Evolutionary conservation across 306 rosid genomes (phyloP), one percentile per base, ranked within the genome.

Genomic region (Cicer judaicum): DNA sequence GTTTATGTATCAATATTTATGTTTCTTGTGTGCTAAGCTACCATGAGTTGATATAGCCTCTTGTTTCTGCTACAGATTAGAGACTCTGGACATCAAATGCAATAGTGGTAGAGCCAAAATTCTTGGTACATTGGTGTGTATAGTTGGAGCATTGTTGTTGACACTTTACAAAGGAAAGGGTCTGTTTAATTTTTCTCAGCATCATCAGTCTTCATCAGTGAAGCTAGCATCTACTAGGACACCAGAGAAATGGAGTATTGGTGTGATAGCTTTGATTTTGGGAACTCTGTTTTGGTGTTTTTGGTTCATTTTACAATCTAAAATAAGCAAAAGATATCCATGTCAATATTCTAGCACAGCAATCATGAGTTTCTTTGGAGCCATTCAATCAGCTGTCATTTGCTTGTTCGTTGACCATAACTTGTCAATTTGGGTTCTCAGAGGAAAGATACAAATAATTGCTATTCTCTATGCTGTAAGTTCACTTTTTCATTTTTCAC

Each of bases 341-440:
- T 91, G 88, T 50, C 89, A 93, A 75, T 93, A 89, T 71, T 88
- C 96, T 16, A 91, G 92, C 87, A 91, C 96, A 16, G 95, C 94
- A 46, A 87, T 91, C 72, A 91, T 93, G 97, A 80, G 87, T 68
- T 90, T 87, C 88, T 89, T 93, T 44, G 98, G 92, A 21, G 92
- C 96, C 77, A 76, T 89, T 81, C 97, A 93, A 77, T 87, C 96
- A 8, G 90, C 91, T 75, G 72, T 85, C 9, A 77, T 93, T 55
- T 81, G 90, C 76, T 76, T 91, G 5, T 79, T 81, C 77, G 85
- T 84, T 13, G 60, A 83, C 19, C 77, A 82, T 39, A 75, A 82
- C 73, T 74, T 83, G 59, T 91, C 96, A 24, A 71, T 80, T 9
- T 93, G 98, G 98, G 77, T 85, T 82, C 88, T 91, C 24, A 79